phyloP scores from a whole-genome alignment of 768 basidiomycete genomes.

The Rhodotorula graminis region DNA sequence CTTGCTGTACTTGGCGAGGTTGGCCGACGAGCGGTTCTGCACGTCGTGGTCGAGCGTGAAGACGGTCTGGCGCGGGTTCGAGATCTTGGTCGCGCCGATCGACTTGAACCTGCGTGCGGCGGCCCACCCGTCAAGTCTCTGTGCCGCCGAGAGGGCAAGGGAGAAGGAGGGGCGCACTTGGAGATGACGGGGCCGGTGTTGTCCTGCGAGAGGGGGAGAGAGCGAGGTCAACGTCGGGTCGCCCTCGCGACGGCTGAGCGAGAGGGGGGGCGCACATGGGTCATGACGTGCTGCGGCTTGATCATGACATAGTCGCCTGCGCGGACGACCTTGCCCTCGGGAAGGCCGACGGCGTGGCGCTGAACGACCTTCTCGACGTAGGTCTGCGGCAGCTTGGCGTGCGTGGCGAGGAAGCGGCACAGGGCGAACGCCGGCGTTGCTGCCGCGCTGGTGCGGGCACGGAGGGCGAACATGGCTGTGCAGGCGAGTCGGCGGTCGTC shows the following conservation, averaged over 20 bases:
- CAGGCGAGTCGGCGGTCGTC: too few species aligned
- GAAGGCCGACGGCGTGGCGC: conserved; percentile 86
- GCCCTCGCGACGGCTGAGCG: too few species aligned
- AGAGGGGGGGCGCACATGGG: conserved; percentile 53
- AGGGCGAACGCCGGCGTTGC: conserved; percentile 1
- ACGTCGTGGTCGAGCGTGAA: conserved; percentile 98
- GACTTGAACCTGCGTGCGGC: conserved; percentile 72
- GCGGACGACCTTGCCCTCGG: conserved; percentile 69
- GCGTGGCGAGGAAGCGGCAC: conserved; percentile 32
- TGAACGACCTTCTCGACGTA: conserved; percentile 97
- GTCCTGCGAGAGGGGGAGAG: conserved; percentile 51
- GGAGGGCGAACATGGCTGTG: background rate
- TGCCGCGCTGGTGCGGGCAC: background rate
- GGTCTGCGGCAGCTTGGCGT: conserved; percentile 56
- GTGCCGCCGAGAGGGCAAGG: too few species aligned
- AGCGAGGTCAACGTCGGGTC: background rate
- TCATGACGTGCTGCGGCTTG: conserved; percentile 95
- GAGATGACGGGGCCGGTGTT: conserved; percentile 97
- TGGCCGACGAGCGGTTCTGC: conserved; percentile 84
- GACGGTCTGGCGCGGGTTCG: conserved; percentile 76
- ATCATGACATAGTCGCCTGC: conserved; percentile 99
- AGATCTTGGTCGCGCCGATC: conserved; percentile 79
- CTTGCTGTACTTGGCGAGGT: conserved; percentile 81
- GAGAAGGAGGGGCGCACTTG: conserved; percentile 61
- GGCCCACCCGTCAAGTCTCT: background rate